Evolutionary conservation across 331 rosid species (phyloP).

Genomic region (Spiraea crenata): DNA sequence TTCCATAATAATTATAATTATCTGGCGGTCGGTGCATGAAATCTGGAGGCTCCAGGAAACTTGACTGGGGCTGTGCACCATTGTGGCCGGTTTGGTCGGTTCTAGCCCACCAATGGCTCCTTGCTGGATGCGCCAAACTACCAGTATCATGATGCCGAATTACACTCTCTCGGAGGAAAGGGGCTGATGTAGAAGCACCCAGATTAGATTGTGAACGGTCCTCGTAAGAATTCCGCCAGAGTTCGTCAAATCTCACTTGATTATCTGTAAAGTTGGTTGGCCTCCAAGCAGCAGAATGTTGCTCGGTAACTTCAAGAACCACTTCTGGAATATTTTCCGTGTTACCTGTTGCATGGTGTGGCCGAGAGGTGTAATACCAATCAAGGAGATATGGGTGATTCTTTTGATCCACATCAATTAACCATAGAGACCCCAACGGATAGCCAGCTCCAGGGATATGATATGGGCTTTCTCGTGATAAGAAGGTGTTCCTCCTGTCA

Average conservation of each 20-base stretch:
- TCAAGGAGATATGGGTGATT: constrained; percentile 77
- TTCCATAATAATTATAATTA: constrained; percentile 30
- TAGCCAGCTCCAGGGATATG: constrained; percentile 38
- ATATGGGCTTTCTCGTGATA: constrained; percentile 42
- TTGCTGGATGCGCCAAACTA: constrained; percentile 22
- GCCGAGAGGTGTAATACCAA: constrained; percentile 66
- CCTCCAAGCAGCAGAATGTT: constrained; percentile 44
- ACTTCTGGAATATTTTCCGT: constrained; percentile 31
- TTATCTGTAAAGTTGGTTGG: constrained; percentile 38
- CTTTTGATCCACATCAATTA: constrained; percentile 54
- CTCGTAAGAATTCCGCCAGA: constrained; percentile 28
- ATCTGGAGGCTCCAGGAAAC: constrained; percentile 91
- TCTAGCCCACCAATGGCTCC: constrained; percentile 80
- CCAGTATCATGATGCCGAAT: constrained; percentile 35
- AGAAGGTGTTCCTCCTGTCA: constrained; percentile 42
- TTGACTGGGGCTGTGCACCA: constrained; percentile 47
- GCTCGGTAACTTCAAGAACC: constrained; percentile 41
- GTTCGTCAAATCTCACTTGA: constrained; percentile 43
- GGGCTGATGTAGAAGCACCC: constrained; percentile 69
- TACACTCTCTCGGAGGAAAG: constrained; percentile 53
- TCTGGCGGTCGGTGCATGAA: constrained; percentile 37
- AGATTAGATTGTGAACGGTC: constrained; percentile 51
- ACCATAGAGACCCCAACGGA: constrained; percentile 58
- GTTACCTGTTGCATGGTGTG: constrained; percentile 25
- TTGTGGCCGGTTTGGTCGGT: constrained; percentile 25